These are phyloP conservation scores for Ascobolus immersus DNA, from an alignment of 495 filamentous ascomycete species.

Conservation along the genomic window DNA sequence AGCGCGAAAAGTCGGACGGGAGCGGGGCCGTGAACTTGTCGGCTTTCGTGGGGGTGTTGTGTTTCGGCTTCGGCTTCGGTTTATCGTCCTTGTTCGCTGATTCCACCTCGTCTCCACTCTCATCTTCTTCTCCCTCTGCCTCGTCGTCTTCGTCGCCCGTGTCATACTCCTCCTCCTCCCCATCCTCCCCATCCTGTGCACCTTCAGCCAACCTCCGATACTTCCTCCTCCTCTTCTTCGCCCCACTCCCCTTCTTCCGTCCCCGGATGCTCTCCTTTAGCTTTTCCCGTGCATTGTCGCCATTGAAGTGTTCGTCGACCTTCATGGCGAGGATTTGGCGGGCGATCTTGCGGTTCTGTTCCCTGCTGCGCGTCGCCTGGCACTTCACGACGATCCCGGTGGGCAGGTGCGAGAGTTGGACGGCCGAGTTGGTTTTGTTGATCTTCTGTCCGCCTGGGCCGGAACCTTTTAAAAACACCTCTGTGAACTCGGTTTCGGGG, in stretches of 20 bases:
- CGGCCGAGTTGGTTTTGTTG: constrained; percentile 94
- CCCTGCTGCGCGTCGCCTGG: constrained; percentile 65
- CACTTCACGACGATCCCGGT: constrained; percentile 78
- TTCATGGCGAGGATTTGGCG: constrained; percentile 48
- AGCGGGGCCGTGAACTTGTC: no score
- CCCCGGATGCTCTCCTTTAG: no score
- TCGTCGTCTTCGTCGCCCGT: neutral
- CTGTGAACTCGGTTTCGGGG: no score
- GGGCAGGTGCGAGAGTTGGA: constrained; percentile 73
- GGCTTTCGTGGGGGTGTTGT: no score
- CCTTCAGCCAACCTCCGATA: neutral
- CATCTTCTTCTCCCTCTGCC: neutral
- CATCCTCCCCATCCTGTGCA: neutral
- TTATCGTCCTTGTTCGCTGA: no score
- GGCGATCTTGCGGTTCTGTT: constrained; percentile 75
- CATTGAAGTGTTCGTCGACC: constrained; percentile 42
- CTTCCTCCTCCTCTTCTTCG: constrained; percentile 1
- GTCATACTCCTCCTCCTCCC: neutral
- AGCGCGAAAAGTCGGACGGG: no score
- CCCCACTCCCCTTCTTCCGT: neutral
- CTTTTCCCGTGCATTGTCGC: constrained; percentile 29
- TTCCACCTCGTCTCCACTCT: no score
- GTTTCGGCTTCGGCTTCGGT: no score
- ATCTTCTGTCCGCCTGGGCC: constrained; percentile 12
- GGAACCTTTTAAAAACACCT: no score